Base-by-base conservation (phyloP, 1,284 basidiomycete species). In the Irpex sp. region DNA sequence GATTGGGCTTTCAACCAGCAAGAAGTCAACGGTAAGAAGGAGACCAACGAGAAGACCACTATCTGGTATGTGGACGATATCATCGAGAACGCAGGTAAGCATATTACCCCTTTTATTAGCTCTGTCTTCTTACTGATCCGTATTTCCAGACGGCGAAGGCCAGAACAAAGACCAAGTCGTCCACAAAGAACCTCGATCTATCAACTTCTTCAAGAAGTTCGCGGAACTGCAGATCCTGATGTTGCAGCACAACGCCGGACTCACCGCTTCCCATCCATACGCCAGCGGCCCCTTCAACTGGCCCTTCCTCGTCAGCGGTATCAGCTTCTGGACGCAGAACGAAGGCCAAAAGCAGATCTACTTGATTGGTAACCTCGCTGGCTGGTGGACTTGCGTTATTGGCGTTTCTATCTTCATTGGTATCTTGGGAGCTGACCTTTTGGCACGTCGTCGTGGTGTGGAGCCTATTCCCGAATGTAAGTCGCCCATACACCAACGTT, bases 21-120 rank as follows among this genome's bases (percentile, higher is more conserved):
- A 72, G 97, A 99, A 74, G 87, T 99, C 69, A 99, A 99, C 72
- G 97, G 97, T 0, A 96, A 98, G 81, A 99, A 98, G 83, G 96
- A 93, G 64, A 81, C 90, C 4, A 77, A 82, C 21, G 97, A 98
- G 66, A 90, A 88, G 74, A 88, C 87, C 9, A 90, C 92, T 1
- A 84, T 88, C 21, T 99, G 97, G 97, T 92, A 85, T 75, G 89
- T 93, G 13, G 89, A 97, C 68, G 87, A 94, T 48, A 89, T 99
- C 62, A 76, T 94, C 13, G 79, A 81, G 11, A 89, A 87, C 64
- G 89, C 88, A 65, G 79, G 92, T 93, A 68, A 74, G 88, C 77
- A 17, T 2, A 48, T 57, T 61, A 47, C 56, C 4, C 48, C 17
- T 49, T 59, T 26, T 5, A 37, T 52, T 36, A 19, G 3, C 48